Base-by-base conservation (phyloP, 139 green algal genomes). In the Volvox reticuliferus region DNA sequence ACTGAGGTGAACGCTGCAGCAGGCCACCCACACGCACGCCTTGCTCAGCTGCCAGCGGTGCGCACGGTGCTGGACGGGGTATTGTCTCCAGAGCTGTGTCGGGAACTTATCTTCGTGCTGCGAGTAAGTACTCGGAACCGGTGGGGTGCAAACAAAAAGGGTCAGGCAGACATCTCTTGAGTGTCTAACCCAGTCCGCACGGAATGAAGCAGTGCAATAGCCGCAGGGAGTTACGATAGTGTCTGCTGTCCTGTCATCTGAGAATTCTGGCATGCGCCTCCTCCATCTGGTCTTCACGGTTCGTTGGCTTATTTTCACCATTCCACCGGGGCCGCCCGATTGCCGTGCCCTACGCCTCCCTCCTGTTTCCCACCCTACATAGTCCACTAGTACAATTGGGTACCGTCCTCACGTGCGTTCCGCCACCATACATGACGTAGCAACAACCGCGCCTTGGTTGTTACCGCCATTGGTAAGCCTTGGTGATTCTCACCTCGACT, bases 351-450 rank as follows among this genome's bases (percentile, higher is more conserved):
- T 20, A 2, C 18, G 32, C 76, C n/a, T 12, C 24, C 30, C 76
- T 17, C 30, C 20, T 76, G 22, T 24, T 26, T 24, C 68, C 69
- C 68, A 32, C 50, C 71, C 44, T 13, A 62, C 61, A 28, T 22
- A 91, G 61, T 69, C 77, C 18, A 63, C 87, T 44, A 83, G 86
- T 22, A 82, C 50, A 0, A 80, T 91, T 3, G 91, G 91, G 12
- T 93, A 93, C 65, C 89, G 91, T 3, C 87, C 87, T 0, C 67
- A 90, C 37, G 82, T 93, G 21, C 68, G 73, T 12, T 93, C 91
- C 9, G 82, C 82, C 6, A 92, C 91, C 20, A 81, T 92, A 22
- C 87, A 88, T 55, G 87, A 93, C 12, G 37, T 93, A 0, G n/a
- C 36, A 24, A 36, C 67, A 61, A 82, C 87, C 0, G 87, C 86